Evolutionary conservation across 2,329 filamentous ascomycete species (phyloP).

Genomic region (Xylariaceae sp.): DNA sequence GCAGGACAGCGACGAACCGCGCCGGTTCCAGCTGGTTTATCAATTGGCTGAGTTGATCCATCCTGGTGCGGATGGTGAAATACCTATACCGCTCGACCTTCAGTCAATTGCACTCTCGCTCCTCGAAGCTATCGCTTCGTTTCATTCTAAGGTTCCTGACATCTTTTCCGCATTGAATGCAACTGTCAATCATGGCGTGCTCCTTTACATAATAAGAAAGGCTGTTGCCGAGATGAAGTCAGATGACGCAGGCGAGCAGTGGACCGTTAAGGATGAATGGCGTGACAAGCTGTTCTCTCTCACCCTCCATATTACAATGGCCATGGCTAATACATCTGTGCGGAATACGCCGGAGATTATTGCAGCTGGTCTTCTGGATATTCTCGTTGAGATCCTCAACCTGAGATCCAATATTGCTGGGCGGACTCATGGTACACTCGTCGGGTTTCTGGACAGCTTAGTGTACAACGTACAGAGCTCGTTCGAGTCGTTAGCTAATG

Average conservation of each 20-base stretch:
- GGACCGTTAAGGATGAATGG: conserved; percentile 79
- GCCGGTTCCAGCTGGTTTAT: conserved; percentile 83
- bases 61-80: conserved; percentile 68
- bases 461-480: conserved; percentile 83
- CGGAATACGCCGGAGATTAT: conserved; percentile 65
- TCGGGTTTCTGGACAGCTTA: conserved; percentile 85
- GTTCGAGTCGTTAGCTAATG: conserved; percentile 77
- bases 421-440: conserved; percentile 76
- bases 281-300: conserved; percentile 86
- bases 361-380: conserved; percentile 82
- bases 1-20: conserved; percentile 84
- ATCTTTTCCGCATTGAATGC: conserved; percentile 89
- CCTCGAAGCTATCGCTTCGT: conserved; percentile 81
- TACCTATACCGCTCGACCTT: conserved; percentile 67
- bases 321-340: conserved; percentile 51
- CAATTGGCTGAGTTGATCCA: conserved; percentile 92
- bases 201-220: conserved; percentile 90
- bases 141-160: conserved; percentile 73
- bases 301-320: conserved; percentile 74
- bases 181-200: conserved; percentile 91
- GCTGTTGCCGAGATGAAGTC: conserved; percentile 77
- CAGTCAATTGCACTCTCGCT: conserved; percentile 80
- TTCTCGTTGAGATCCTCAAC: conserved; percentile 84
- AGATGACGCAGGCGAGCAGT: conserved; percentile 55
- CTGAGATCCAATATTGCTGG: conserved; percentile 79